A percentile compares a stretch with the other conserved stretches of the same genome.
These are phyloP conservation scores for Huntiella abstrusa DNA, from an alignment of 2,329 filamentous ascomycete genomes.

Conservation along the genomic window DNA sequence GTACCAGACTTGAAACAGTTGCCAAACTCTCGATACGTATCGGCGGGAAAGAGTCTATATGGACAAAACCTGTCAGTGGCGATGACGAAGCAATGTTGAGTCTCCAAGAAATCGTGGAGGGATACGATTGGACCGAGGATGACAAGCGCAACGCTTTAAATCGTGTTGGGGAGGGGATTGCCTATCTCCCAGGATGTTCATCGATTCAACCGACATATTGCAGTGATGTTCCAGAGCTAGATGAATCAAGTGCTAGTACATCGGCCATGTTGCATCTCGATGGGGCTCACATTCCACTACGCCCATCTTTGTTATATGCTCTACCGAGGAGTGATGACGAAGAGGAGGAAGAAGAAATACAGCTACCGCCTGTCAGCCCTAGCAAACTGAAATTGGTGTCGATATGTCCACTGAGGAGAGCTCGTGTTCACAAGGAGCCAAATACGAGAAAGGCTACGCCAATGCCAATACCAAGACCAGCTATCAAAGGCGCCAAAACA, in stretches of 20 bases:
- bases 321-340: neutral
- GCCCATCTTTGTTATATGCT: too few species aligned
- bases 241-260: neutral
- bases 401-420: slow-evolving; percentile 7
- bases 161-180: slow-evolving; percentile 2
- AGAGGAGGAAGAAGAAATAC: neutral
- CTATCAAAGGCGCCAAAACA: neutral
- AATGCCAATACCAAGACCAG: neutral
- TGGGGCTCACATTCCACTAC: too few species aligned
- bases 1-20: slow-evolving; percentile 32
- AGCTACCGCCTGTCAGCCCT: slow-evolving; percentile 9
- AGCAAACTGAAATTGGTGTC: slow-evolving; percentile 8
- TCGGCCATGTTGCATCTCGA: neutral
- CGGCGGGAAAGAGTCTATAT: slow-evolving; percentile 28
- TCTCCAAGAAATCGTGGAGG: slow-evolving; percentile 8
- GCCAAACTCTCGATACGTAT: slow-evolving; percentile 31
- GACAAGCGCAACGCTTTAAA: slow-evolving; percentile 6
- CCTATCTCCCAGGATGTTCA: too few species aligned
- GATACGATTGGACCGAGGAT: slow-evolving; percentile 9
- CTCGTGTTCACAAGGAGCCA: neutral
- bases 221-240: neutral
- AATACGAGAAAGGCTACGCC: neutral
- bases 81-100: slow-evolving; percentile 24
- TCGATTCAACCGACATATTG: neutral
- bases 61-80: slow-evolving; percentile 20